Evolutionary conservation across 441 rosid species (phyloP).

Genomic region (Mallotus japonicus): DNA sequence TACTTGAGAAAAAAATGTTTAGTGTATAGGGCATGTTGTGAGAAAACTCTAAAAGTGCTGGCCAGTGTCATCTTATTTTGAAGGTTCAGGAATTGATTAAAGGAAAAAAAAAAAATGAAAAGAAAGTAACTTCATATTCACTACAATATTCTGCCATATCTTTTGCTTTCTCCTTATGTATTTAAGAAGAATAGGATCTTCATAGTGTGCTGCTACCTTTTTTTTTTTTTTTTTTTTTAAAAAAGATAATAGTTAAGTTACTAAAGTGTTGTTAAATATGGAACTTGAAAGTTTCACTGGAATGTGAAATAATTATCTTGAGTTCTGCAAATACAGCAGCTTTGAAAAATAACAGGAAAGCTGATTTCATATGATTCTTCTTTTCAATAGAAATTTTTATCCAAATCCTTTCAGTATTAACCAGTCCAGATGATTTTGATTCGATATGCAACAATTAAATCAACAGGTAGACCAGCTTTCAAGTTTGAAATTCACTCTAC

Average conservation of each 20-base stretch:
- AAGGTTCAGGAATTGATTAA: background rate
- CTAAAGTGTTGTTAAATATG: background rate
- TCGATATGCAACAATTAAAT: background rate
- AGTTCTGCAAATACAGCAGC: background rate
- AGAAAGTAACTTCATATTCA: background rate
- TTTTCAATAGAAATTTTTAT: background rate
- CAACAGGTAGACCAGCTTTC: background rate
- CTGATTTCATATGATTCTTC: background rate
- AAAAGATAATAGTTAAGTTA: background rate
- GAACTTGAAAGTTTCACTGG: background rate
- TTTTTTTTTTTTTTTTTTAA: background rate
- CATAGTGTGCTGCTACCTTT: background rate
- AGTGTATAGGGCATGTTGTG: conserved; percentile 9
- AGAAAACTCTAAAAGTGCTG: background rate
- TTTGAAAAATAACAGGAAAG: background rate
- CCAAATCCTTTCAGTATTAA: background rate
- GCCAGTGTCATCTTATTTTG: background rate
- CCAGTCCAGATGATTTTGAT: too few species aligned
- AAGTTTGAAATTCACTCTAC: background rate
- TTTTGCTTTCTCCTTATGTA: background rate
- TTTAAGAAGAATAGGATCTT: background rate
- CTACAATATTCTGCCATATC: background rate
- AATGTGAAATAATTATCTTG: background rate
- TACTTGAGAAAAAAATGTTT: conserved; percentile 13
- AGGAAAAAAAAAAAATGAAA: background rate